Percentiles rank a stretch among this genome's conserved stretches.
phyloP scores from a whole-genome alignment of 2,329 filamentous ascomycete species.

The Pseudogymnoascus sp. region DNA sequence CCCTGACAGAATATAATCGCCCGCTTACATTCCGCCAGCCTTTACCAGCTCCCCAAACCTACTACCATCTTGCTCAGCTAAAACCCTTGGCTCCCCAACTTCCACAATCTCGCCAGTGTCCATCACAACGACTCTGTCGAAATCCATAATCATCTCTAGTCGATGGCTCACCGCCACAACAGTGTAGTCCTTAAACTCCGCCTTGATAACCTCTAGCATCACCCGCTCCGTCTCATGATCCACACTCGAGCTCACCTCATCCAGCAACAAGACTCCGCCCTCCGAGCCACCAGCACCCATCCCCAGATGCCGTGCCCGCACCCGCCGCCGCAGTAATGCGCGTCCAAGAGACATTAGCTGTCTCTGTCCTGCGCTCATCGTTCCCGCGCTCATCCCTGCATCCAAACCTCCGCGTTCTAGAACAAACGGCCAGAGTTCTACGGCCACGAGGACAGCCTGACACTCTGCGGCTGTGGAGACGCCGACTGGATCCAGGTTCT shows the following conservation, averaged over 20 bases:
- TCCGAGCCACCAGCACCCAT: constrained; percentile 19
- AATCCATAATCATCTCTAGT: constrained; percentile 25
- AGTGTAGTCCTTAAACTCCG: constrained; percentile 24
- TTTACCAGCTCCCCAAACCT: constrained; percentile 15
- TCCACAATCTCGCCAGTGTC: constrained; percentile 21
- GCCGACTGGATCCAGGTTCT: constrained; percentile 38
- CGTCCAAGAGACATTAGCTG: constrained; percentile 41
- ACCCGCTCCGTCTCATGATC: constrained; percentile 21
- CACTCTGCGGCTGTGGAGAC: constrained; percentile 22
- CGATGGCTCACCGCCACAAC: constrained; percentile 27
- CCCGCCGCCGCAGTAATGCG: constrained; percentile 24
- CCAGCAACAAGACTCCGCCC: constrained; percentile 27
- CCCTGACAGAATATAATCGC: neutral
- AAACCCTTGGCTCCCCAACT: constrained; percentile 7
- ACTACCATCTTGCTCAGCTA: constrained; percentile 11
- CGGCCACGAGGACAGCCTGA: constrained; percentile 10
- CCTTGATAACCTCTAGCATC: constrained; percentile 22
- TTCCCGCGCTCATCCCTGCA: constrained; percentile 24
- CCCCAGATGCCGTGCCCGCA: constrained; percentile 21
- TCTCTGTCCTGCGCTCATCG: constrained; percentile 38
- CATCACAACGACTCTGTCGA: constrained; percentile 26
- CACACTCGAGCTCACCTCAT: constrained; percentile 25
- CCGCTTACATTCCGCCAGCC: neutral
- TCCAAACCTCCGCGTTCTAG: constrained; percentile 33
- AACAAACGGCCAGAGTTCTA: constrained; percentile 15